Base-by-base conservation (phyloP, 768 basidiomycete species). In the Mycena venus region DNA sequence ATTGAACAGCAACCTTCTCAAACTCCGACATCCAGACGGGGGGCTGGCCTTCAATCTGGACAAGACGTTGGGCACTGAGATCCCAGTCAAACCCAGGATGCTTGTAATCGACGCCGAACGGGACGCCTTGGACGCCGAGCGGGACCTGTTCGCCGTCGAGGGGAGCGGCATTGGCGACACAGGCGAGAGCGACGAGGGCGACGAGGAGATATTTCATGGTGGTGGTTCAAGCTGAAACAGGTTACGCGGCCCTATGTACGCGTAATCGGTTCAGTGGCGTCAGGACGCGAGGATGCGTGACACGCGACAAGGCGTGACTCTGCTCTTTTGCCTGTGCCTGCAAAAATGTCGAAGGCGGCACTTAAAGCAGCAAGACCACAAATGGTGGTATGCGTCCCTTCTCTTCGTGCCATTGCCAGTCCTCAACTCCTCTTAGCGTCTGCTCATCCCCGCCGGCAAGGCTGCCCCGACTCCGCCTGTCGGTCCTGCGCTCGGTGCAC, bases 401-500 rank as follows among this genome's bases (percentile, higher is more conserved):
- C 47, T 36, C 62, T 15, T 32, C 27, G 44, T 36, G 36, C 58
- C n/a, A 62, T 25, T 36, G 12, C 10, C 49, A 11, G 47, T 65
- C 67, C 55, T 74, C 60, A 76, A 42, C 61, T 72, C 32, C 34
- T 70, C 34, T 23, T 74, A 95, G 95, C 94, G 96, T 75, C 86
- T 99, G 70, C 89, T 98, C 62, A 91, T 99, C 73, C 91, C 93
- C 62, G 98, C 98, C 53, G 97, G 96, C 53, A 99, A 99, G 82
- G 98, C 98, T 40, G 94, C 97, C 31, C 97, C 98, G 21, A 95
- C 96, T 44, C 98, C 98, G 69, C 98, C 98, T 11, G 94, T 99
- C 63, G 98, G 98, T 80, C 98, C 98, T 67, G 98, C 97, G 36
- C 91, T 99, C 65, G 98, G 98, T 86, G 98, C 98, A 76, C 92